A percentile compares a stretch with the other conserved stretches of the same genome.
Conservation (phyloP, 1,284 basidiomycete species). For the Malassezia caprae region DNA sequence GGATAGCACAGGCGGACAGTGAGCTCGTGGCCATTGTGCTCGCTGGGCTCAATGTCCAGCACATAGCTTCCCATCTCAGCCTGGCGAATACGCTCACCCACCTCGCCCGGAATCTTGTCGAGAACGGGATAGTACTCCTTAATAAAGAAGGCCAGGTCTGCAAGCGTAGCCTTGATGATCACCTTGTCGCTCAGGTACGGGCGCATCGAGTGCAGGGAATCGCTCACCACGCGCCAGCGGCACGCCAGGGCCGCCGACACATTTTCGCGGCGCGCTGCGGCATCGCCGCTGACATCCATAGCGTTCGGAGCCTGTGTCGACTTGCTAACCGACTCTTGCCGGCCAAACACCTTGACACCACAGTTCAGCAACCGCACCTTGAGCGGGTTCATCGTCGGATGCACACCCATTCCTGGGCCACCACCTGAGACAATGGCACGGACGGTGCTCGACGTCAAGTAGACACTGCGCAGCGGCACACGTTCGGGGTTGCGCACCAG, state of each 20-base stretch:
- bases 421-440: constrained; percentile 65
- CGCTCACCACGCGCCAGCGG: constrained; percentile 64
- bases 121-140: constrained; percentile 36
- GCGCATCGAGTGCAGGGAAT: constrained; percentile 71
- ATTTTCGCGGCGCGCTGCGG: constrained; percentile 10
- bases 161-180: constrained; percentile 59
- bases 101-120: constrained; percentile 28
- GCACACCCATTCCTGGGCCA: constrained; percentile 46
- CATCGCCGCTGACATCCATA: neutral
- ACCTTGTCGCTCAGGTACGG: constrained; percentile 62
- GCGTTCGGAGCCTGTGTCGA: constrained; percentile 17
- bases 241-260: constrained; percentile 52
- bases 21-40: constrained; percentile 28
- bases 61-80: constrained; percentile 40
- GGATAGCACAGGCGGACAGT: constrained; percentile 31
- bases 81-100: constrained; percentile 24
- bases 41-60: constrained; percentile 31
- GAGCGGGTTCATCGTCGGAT: constrained; percentile 56
- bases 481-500: constrained; percentile 80
- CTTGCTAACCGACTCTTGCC: constrained; percentile 53
- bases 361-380: constrained; percentile 77
- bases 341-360: constrained; percentile 67
- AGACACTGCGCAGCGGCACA: constrained; percentile 67
- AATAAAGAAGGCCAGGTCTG: constrained; percentile 58
- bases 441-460: constrained; percentile 76